Base-by-base conservation (phyloP, 164 flowering plant genomes). In the Cinnamomum chago region DNA sequence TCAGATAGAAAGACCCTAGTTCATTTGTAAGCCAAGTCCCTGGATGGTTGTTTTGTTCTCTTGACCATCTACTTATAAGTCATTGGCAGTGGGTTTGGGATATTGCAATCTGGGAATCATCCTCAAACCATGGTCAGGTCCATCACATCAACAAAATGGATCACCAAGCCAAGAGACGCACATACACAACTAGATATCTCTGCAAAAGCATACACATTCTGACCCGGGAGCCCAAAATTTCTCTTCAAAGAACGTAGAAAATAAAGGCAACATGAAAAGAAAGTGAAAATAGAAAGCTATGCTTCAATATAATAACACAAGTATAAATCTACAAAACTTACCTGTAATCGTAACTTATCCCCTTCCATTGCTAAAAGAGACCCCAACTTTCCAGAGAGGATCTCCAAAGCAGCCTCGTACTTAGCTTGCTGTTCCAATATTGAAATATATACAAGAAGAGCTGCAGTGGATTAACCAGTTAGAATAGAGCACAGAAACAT, bases 271-370 rank as follows among this genome's bases (percentile, higher is more conserved):
- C 10, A 40, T 40, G 5, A 55, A 55, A 55, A 30, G 35, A 14
- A 55, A 55, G 13, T 55, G 20, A 55, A 55, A 55, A 55, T 20
- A 3, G n/a, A 15, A 20, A 55, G n/a, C 60, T 20, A 55, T 64
- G 67, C 14, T 64, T 22, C 22, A n/a, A 22, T 64, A 24, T 23
- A 22, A 67, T 7, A 18, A 66, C 20, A 71, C 65, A 66, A 65
- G 30, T 15, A 70, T 35, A 71, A 82, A 71, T 76, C 75, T 77
- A 68, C 78, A 80, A 78, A 88, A 82, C 82, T 67, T 93, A 95
- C 99, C 98, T 93, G 89, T 80, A 91, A 81, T 18, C 96, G 91
- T 70, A 90, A 86, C 80, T 77, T 90, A 82, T 95, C 99, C 78
- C 87, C 94, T 82, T 91, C 97, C 82, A 91, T 84, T 79, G 80